Base-by-base conservation (phyloP, 768 basidiomycete species). In the Xerocomellus dryophilus region DNA sequence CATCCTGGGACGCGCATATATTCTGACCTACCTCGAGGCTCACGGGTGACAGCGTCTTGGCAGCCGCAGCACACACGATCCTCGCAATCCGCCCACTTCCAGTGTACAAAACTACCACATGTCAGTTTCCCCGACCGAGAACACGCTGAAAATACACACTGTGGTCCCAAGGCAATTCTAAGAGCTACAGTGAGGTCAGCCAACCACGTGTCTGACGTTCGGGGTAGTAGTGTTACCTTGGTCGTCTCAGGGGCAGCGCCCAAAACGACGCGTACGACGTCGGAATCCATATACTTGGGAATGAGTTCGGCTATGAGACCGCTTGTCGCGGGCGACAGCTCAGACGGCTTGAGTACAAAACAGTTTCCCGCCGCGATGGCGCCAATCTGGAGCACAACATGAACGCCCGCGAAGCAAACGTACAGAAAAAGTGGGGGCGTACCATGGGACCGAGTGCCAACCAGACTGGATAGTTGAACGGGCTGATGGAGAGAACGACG, bases 321-420 rank as follows among this genome's bases (percentile, higher is more conserved):
- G 40, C 80, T 81, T 4, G 75, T 72, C 2, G 79, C 77, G 0
- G 85, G 81, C 0, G 81, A 73, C 3, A 81, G 70, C 63, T 94
- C 93, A 1, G 92, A 87, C 1, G 89, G 88, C 66, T 94, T 94
- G 47, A 93, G 43, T 5, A 86, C 70, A 4, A 80, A 81, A 0
- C 86, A 75, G 61, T 85, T 85, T 7, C 93, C 93, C 3, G 90
- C 88, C 0, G 90, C 85, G 38, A 95, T 80, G 1, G 92, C 92
- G 8, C 85, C 85, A 42, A 78, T 77, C 72, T 71, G 21, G 5
- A n/a, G 38, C 73, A 76, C 57, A 31, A 49, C 40, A 42, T 41
- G 25, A 48, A 17, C 5, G 3, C 5, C 17, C 2, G n/a, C 35
- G 46, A 40, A 27, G 1, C 35, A 1, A 21, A 35, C 27, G 32